These are phyloP conservation scores for Trichoderma pleuroti DNA, from an alignment of 2,329 filamentous ascomycete genomes.

Conservation along the genomic window DNA sequence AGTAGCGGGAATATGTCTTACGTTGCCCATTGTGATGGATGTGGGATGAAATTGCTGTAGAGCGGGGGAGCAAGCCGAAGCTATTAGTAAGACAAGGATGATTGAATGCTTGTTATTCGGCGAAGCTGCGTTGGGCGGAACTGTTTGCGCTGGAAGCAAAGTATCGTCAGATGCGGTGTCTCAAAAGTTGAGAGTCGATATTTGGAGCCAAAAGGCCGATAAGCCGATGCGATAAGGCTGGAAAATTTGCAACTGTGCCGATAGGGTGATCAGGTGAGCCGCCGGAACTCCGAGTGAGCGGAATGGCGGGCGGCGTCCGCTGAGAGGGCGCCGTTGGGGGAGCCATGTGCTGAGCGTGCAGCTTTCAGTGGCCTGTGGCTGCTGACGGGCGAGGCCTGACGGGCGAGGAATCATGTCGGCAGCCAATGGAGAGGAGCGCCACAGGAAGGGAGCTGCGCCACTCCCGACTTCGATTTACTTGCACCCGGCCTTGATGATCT, in stretches of 20 bases:
- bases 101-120: background rate
- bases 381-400: background rate
- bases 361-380: background rate
- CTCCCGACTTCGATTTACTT: background rate
- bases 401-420: no score
- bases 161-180: constrained; percentile 2
- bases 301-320: background rate
- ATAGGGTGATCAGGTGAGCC: background rate
- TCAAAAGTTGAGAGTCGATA: constrained; percentile 3
- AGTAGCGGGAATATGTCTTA: constrained; percentile 21
- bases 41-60: background rate
- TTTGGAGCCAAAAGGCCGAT: background rate
- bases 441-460: background rate
- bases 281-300: background rate
- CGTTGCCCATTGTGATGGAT: constrained; percentile 34
- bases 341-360: background rate
- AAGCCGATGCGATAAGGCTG: background rate
- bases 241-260: constrained; percentile 11
- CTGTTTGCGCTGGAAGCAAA: background rate
- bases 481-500: background rate
- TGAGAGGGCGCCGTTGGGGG: background rate
- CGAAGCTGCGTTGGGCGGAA: background rate
- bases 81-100: background rate
- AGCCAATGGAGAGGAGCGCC: background rate
- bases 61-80: background rate